A percentile compares a stretch with the other conserved stretches of the same genome.
These are phyloP conservation scores for Bjerkandera adusta DNA, from an alignment of 1,284 basidiomycete species.

Conservation along the genomic window DNA sequence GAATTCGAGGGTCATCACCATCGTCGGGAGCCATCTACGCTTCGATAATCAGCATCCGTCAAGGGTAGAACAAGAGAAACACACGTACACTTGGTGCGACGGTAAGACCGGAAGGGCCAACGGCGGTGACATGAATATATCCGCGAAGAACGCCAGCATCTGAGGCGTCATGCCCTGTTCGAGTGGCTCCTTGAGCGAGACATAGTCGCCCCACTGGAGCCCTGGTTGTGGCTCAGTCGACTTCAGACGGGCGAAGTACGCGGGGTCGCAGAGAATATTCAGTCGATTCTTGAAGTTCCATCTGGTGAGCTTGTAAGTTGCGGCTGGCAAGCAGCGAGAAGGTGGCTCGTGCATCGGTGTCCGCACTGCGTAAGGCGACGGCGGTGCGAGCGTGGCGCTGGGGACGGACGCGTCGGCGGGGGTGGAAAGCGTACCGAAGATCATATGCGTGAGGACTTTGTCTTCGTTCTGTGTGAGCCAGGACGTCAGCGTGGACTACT, in stretches of 20 bases:
- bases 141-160: conserved; percentile 53
- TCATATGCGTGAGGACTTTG: conserved; percentile 49
- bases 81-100: conserved; percentile 17
- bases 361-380: conserved; percentile 53
- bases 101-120: conserved; percentile 39
- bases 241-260: conserved; percentile 28
- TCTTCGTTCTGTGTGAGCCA: no score
- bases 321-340: conserved; percentile 24
- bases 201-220: conserved; percentile 57
- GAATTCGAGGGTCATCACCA: conserved; percentile 57
- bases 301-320: conserved; percentile 15
- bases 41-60: no score
- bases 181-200: conserved; percentile 40
- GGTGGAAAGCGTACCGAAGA: conserved; percentile 51
- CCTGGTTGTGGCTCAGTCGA: conserved; percentile 43
- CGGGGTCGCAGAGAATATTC: conserved; percentile 38
- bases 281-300: conserved; percentile 39
- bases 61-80: not conserved
- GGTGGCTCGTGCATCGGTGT: conserved; percentile 54
- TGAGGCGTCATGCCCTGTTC: conserved; percentile 46
- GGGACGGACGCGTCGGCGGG: conserved; percentile 15
- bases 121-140: conserved; percentile 46
- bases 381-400: conserved; percentile 37
- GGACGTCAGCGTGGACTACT: no score
- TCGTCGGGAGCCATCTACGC: conserved; percentile 64